Evolutionary conservation across 371 early-diverging fungal species (phyloP), one percentile per base, ranked within the genome.

Genomic region (Syncephalastrum racemosum): DNA sequence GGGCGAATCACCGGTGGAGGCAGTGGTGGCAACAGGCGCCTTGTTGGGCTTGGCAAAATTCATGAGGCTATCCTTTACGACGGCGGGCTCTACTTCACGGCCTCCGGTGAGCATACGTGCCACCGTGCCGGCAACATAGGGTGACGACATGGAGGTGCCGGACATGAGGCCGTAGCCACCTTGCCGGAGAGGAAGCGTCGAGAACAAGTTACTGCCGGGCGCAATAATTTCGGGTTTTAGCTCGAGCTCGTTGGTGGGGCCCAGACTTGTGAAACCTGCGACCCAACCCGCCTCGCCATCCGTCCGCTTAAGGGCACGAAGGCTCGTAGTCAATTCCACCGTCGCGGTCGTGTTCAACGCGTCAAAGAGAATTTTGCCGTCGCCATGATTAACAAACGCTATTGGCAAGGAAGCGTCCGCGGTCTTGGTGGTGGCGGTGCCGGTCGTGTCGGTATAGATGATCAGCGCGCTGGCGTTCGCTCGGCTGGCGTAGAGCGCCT

Each of bases 131-230:
- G 88, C 68, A 6, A 83, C 64, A 52, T 84, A 87, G 2, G 90
- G 89, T 40, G 87, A 69, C 14, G 90, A 84, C 70, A 69, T 71
- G 24, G 75, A 76, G 2, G 79, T 81, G 14, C 91, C 91, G n/a
- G 86, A 83, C 41, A 77, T 50, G 18, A 83, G 74, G 0, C 79
- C 81, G 63, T 91, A 91, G 8, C 54, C 50, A 20, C 66, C 62
- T 12, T 48, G 49, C 16, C 74, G 64, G 10, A 27, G 19, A 10
- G 79, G 79, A 56, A 85, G 12, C 6, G 90, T 86, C 15, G 89
- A 87, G 55, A 86, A 85, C 41, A 90, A 81, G 56, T 79, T 73
- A 8, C 84, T 84, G 53, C 90, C 90, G 0, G 86, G 79, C n/a
- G 82, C 88, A 19, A 72, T 64, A 19, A 89, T 41, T 43, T 89